phyloP scores from a whole-genome alignment of 805 yeast species.

The Yarrowia sp. region DNA sequence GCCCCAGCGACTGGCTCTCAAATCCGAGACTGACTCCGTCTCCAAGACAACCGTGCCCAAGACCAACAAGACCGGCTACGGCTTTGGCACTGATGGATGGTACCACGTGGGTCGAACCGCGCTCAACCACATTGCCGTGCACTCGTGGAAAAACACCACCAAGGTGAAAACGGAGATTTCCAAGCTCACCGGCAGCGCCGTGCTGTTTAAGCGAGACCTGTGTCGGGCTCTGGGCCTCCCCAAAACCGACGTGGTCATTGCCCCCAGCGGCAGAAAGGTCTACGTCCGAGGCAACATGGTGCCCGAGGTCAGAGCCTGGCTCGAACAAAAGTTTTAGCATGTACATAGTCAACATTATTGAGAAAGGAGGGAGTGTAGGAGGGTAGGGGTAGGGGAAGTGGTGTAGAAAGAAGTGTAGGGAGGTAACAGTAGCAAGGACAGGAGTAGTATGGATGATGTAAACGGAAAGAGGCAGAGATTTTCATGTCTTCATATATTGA shows the following conservation, averaged over 20 bases:
- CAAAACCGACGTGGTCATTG: not conserved
- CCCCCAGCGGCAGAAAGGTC: constrained; percentile 14
- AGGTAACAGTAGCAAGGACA: too few species aligned
- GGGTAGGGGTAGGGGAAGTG: too few species aligned
- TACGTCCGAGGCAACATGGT: constrained; percentile 7
- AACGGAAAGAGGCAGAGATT: too few species aligned
- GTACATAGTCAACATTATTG: not conserved
- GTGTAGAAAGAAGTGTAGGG: not conserved
- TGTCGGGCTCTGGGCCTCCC: not conserved
- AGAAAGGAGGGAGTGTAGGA: not conserved
- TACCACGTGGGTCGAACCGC: constrained; percentile 22
- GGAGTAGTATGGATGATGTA: too few species aligned
- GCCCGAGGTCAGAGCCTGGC: not conserved
- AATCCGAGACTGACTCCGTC: not conserved
- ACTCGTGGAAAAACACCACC: constrained; percentile 22
- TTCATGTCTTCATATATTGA: too few species aligned
- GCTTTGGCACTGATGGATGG: constrained; percentile 13
- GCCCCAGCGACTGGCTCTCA: constrained; percentile 3
- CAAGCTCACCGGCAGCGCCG: constrained; percentile 19
- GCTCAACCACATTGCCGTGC: constrained; percentile 21
- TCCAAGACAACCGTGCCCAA: not conserved
- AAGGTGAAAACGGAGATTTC: constrained; percentile 19
- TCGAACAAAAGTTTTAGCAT: constrained; percentile 7
- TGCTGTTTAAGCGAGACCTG: constrained; percentile 15
- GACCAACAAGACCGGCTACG: not conserved